Evolutionary conservation across 495 filamentous ascomycete species (phyloP), one percentile per base, ranked within the genome.

Genomic region (Oidiodendron maius): DNA sequence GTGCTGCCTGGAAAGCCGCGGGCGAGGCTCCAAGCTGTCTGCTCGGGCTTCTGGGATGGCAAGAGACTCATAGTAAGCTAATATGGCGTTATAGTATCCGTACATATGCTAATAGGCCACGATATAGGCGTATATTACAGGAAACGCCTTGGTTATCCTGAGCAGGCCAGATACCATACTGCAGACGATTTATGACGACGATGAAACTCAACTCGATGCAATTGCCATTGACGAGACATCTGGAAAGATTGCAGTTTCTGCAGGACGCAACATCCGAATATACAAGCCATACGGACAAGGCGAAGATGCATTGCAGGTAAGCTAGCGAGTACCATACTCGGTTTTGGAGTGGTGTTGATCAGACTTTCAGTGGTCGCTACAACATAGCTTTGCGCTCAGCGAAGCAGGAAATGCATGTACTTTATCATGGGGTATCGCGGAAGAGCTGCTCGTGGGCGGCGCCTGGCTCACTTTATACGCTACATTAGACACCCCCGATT

Each of bases 1-100:
- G 78, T 95, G 72, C 82, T 95, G 64, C 91, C 91, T 59, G 91
- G 91, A 65, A 82, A 82, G 77, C 91, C 91, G 64, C 82, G 83
- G 78, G 77, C 89, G 60, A 86, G 81, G 71, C 86, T 91, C 61
- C 89, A 94, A 76, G 89, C 90, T 70, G 74, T 96, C 73, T 84
- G 79, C 60, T 88, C 86, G 38, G 88, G 83, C 62, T 78, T 76
- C 65, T 97, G 91, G 91, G 76, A 87, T 59, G 78, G 77, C 53
- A 74, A 78, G 56, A 84, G 87, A 47, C 72, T 96, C 53, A 83
- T 93, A 63, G 91, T 96, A 70, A 63, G 77, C 48, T 43, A 15
- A 25, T 3, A 36, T 15, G n/a, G 13, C 43, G 21, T 16, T 28
- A 22, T 18, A 20, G 28, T 13, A 16, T 18, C 11, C 17, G 15